Evolutionary conservation across 2,329 filamentous ascomycete genomes (phyloP).

Genomic region (Clarireedia hainanense): DNA sequence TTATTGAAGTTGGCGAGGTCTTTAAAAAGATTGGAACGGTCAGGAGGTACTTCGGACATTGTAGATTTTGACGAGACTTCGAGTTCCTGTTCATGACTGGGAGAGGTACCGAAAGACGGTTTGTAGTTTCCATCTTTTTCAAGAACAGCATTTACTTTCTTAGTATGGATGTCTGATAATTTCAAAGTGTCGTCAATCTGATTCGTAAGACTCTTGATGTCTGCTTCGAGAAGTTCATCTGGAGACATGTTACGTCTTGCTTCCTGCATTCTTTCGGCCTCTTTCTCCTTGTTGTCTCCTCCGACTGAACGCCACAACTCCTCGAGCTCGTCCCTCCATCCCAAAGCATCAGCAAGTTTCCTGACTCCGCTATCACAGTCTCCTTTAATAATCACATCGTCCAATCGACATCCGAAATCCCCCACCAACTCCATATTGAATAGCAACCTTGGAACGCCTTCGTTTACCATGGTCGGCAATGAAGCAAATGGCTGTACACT

Average conservation of each 20-base stretch:
- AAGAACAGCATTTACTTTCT: constrained; percentile 22
- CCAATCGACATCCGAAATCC: constrained; percentile 62
- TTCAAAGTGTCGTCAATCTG: constrained; percentile 30
- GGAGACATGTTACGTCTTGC: constrained; percentile 26
- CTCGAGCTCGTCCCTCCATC: constrained; percentile 82
- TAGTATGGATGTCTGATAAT: constrained; percentile 25
- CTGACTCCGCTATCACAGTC: constrained; percentile 79
- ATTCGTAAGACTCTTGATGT: constrained; percentile 31
- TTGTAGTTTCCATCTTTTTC: constrained; percentile 5
- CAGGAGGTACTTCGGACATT: neutral
- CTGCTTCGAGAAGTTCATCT: constrained; percentile 40
- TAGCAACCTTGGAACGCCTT: constrained; percentile 65
- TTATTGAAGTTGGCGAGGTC: neutral
- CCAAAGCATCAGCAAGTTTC: constrained; percentile 68
- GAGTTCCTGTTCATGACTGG: neutral
- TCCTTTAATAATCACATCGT: constrained; percentile 79
- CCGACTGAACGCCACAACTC: constrained; percentile 59
- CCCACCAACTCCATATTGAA: constrained; percentile 86
- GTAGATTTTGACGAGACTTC: neutral
- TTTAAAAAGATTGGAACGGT: neutral
- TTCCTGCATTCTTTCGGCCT: constrained; percentile 14
- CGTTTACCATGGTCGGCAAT: constrained; percentile 56
- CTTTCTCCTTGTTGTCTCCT: constrained; percentile 48
- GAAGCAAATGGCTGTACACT: constrained; percentile 83
- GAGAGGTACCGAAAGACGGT: neutral